Evolutionary conservation across 164 flowering plant species (phyloP).

Genomic region (Brasenia schreberi): DNA sequence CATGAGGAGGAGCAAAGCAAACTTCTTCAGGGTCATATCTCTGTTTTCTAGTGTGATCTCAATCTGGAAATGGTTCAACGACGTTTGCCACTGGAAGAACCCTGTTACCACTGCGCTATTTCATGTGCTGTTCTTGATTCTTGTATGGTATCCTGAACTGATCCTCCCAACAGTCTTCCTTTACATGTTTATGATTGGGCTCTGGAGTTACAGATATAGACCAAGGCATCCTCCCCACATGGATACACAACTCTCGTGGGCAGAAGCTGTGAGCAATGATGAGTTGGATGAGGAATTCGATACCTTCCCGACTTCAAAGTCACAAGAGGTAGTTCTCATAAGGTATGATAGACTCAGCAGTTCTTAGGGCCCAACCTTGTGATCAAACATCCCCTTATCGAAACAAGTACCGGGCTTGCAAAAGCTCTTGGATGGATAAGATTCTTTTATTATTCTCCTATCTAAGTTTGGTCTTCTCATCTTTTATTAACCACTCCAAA

Average conservation of each 20-base stretch:
- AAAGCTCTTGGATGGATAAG: no score
- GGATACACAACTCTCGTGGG: conserved; percentile 49
- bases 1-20: conserved; percentile 34
- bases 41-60: conserved; percentile 29
- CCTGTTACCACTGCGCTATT: conserved; percentile 43
- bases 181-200: conserved; percentile 47
- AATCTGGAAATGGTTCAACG: conserved; percentile 26
- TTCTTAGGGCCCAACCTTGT: no score
- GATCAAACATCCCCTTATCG: no score
- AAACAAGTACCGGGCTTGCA: no score
- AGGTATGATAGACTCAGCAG: conserved; percentile 47
- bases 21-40: conserved; percentile 45
- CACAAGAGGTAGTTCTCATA: conserved; percentile 28
- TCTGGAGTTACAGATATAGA: conserved; percentile 42
- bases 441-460: no score
- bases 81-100: conserved; percentile 43
- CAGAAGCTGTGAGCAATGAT: conserved; percentile 39
- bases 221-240: conserved; percentile 46
- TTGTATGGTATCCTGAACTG: conserved; percentile 46
- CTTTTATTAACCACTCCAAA: no score
- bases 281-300: conserved; percentile 54
- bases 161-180: conserved; percentile 42
- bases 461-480: no score
- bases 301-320: conserved; percentile 40
- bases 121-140: conserved; percentile 35